Evolutionary conservation across 257 asterid species (phyloP).

Genomic region (Nicotiana paniculata): DNA sequence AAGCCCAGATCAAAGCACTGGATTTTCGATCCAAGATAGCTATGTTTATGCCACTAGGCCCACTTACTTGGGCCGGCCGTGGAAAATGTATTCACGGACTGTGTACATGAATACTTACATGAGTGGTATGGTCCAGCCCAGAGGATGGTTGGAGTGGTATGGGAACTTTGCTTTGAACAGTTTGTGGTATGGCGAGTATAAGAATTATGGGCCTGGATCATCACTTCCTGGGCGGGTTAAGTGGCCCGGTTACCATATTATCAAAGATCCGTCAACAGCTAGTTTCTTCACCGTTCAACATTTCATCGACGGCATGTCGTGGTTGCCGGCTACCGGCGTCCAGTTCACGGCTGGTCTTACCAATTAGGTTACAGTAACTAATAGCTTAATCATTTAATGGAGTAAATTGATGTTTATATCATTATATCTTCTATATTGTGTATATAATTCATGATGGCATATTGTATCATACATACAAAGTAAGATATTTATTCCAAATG

Average conservation of each 20-base stretch:
- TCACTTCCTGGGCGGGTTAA: constrained; percentile 46
- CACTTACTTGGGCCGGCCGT: constrained; percentile 82
- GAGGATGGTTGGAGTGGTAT: constrained; percentile 95
- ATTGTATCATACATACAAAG: too few relatives aligned
- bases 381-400: neutral
- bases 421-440: neutral
- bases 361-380: constrained; percentile 3
- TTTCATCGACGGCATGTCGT: constrained; percentile 74
- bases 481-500: neutral
- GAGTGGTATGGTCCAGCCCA: constrained; percentile 83
- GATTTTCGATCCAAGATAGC: constrained; percentile 74
- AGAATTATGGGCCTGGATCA: constrained; percentile 91
- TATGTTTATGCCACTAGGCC: constrained; percentile 61
- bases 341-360: constrained; percentile 60
- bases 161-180: constrained; percentile 67
- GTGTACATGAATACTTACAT: constrained; percentile 68
- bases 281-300: constrained; percentile 54
- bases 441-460: neutral
- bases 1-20: constrained; percentile 84
- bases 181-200: constrained; percentile 89
- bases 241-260: constrained; percentile 82
- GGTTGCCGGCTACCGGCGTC: constrained; percentile 87
- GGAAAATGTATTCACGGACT: constrained; percentile 78
- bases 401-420: neutral
- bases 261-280: constrained; percentile 60